phyloP scores from a whole-genome alignment of 306 rosid species.

The Abrus pulchellus region DNA sequence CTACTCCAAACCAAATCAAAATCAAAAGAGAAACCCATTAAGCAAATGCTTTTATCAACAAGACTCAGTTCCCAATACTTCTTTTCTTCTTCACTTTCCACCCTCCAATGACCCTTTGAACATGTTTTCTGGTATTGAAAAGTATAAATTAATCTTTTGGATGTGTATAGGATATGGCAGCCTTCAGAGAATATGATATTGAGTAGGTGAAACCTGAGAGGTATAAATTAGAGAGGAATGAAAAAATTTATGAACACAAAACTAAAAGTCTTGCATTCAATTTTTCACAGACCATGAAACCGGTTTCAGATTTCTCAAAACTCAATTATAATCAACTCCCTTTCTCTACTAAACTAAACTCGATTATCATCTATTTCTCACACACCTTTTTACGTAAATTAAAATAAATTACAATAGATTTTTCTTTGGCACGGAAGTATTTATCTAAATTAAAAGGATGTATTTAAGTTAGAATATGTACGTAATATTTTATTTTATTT shows the following conservation, averaged over 20 bases:
- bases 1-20: constrained; percentile 59
- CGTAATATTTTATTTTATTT: too few relatives aligned
- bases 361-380: too few relatives aligned
- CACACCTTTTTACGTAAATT: too few relatives aligned
- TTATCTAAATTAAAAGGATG: too few relatives aligned
- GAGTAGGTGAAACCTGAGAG: constrained; percentile 82
- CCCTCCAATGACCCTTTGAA: constrained; percentile 80
- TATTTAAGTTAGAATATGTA: too few relatives aligned
- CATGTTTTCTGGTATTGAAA: constrained; percentile 79
- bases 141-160: constrained; percentile 78
- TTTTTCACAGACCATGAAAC: constrained; percentile 70
- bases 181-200: constrained; percentile 82
- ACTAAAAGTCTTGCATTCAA: constrained; percentile 84
- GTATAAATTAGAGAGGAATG: constrained; percentile 76
- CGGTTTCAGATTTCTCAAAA: constrained; percentile 61
- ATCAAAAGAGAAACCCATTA: constrained; percentile 58
- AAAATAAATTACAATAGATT: too few relatives aligned
- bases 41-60: constrained; percentile 54
- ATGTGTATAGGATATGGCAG: constrained; percentile 85
- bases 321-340: too few relatives aligned
- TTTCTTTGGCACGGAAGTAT: too few relatives aligned
- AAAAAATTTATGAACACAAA: constrained; percentile 84
- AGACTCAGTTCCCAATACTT: constrained; percentile 53
- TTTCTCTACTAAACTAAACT: too few relatives aligned
- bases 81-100: constrained; percentile 50